Base-by-base conservation (phyloP, 176 grass and related monocot species). In the Paspalum notatum region DNA sequence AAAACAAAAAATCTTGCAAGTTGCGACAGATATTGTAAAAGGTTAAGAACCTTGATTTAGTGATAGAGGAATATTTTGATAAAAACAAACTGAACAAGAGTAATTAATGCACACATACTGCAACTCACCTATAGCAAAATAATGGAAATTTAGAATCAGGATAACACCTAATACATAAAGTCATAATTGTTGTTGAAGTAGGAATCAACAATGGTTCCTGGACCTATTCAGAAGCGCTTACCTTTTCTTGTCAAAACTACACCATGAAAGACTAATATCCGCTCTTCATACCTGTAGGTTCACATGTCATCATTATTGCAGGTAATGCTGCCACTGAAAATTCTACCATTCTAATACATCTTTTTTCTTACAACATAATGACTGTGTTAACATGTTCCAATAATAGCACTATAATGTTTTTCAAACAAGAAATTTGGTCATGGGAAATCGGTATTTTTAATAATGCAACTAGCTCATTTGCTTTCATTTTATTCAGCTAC, bases 241-340 rank as follows among this genome's bases (percentile, higher is more conserved):
- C 26, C 22, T 72, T 43, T 25, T 82, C 60, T 51, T 58, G 1
- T 50, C 8, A 76, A 73, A 55, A 14, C 13, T 21, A 82, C 57
- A 54, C 10, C 22, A 41, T 45, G 42, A 14, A 48, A 8, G 22
- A 72, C 62, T 38, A 80, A 66, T 65, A 63, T 25, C 47, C 16
- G 49, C 32, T 37, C n/a, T 62, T 82, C 27, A 25, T 74, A 82
- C 77, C 64, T 93, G 78, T 78, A 93, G 91, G 83, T 71, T 46
- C 8, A 14, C 39, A 83, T 46, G 69, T 88, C 39, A 83, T 20
- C 12, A 48, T 74, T 55, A 86, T 87, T 70, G 70, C 80, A 75
- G 84, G 87, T 93, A 87, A 45, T 46, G 50, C 4, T 54, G 13
- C 37, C 62, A 56, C 37, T 37, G 2, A 32, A 66, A 49, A 9